phyloP scores from a whole-genome alignment of 495 filamentous ascomycete species.

The Aspergillus sclerotioniger region DNA sequence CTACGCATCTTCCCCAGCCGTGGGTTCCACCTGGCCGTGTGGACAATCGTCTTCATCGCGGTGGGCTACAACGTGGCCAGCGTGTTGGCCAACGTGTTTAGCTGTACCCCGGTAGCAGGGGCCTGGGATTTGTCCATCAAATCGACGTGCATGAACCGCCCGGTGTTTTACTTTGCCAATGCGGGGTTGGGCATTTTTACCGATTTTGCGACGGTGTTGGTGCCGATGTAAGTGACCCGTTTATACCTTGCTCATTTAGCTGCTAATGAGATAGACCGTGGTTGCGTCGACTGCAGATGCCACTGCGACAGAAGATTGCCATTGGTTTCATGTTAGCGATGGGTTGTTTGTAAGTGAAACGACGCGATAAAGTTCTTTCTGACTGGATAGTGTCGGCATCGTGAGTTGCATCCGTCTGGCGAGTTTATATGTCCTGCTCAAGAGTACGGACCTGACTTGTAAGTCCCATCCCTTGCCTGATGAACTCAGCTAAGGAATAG shows the following conservation, averaged over 20 bases:
- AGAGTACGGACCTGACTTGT: slow-evolving; percentile 30
- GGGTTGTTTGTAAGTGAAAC: slow-evolving; percentile 30
- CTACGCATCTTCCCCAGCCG: slow-evolving; percentile 45
- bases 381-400: slow-evolving; percentile 27
- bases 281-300: slow-evolving; percentile 36
- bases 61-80: slow-evolving; percentile 34
- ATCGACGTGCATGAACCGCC: slow-evolving; percentile 31
- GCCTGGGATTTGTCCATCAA: slow-evolving; percentile 30
- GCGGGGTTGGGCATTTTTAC: slow-evolving; percentile 35
- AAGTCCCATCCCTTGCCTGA: slow-evolving; percentile 3
- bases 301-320: slow-evolving; percentile 29
- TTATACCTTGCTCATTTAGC: background rate
- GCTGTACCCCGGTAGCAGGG: slow-evolving; percentile 31
- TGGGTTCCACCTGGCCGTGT: slow-evolving; percentile 33
- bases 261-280: slow-evolving; percentile 21
- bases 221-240: slow-evolving; percentile 33
- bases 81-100: slow-evolving; percentile 33
- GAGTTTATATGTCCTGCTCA: slow-evolving; percentile 22
- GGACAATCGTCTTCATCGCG: slow-evolving; percentile 33
- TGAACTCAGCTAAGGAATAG: slow-evolving; percentile 12
- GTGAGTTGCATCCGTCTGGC: slow-evolving; percentile 36
- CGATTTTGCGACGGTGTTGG: slow-evolving; percentile 36
- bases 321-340: slow-evolving; percentile 28
- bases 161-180: slow-evolving; percentile 36
- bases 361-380: background rate